Conservation (phyloP, 495 filamentous ascomycete genomes). For the Talaromyces stipitatus region DNA sequence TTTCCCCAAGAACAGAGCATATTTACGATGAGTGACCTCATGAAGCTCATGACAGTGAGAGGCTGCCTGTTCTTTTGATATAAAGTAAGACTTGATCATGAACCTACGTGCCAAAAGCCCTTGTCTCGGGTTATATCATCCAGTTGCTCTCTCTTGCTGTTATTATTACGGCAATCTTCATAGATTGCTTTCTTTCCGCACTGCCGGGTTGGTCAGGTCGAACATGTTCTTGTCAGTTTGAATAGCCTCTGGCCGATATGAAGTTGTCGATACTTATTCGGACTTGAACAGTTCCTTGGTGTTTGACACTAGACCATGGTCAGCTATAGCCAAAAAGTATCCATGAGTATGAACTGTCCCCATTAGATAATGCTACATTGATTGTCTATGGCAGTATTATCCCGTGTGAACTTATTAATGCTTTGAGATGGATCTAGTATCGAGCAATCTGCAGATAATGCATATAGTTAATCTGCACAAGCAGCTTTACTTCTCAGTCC, state of each 20-base stretch:
- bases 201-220: background rate
- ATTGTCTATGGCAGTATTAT: too few species aligned
- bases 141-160: background rate
- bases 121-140: background rate
- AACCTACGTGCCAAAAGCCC: background rate
- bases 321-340: background rate
- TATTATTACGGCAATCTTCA: background rate
- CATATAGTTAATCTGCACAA: too few species aligned
- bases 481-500: too few species aligned
- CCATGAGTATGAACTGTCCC: too few species aligned
- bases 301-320: background rate
- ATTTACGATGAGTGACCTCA: constrained; percentile 30
- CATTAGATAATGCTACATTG: too few species aligned
- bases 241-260: background rate
- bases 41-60: background rate
- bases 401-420: too few species aligned
- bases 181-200: background rate
- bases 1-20: constrained; percentile 28
- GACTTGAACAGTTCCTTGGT: background rate
- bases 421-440: too few species aligned
- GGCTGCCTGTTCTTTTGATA: background rate
- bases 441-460: too few species aligned
- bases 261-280: background rate
- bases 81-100: background rate
- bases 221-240: constrained; percentile 9